phyloP scores from a whole-genome alignment of 169 alveolate species.

The Plasmodium gallinaceum region DNA sequence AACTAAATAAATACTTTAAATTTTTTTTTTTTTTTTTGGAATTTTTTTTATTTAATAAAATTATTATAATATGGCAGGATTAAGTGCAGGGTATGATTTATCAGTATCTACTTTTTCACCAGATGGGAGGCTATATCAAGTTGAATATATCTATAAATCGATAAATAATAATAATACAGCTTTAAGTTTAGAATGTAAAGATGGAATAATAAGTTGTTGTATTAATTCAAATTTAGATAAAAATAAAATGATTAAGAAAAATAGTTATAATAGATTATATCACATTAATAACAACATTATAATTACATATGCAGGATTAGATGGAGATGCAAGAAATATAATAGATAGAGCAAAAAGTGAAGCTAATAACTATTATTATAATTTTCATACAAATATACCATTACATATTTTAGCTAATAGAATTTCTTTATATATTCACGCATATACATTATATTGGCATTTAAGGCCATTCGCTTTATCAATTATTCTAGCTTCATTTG shows the following conservation, averaged over 20 bases:
- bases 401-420: slow-evolving; percentile 94
- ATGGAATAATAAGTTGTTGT: slow-evolving; percentile 92
- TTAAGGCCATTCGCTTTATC: slow-evolving; percentile 96
- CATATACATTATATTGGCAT: slow-evolving; percentile 92
- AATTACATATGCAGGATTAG: slow-evolving; percentile 91
- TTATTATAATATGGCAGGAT: slow-evolving; percentile 87
- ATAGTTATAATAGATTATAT: slow-evolving; percentile 90
- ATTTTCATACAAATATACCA: slow-evolving; percentile 92
- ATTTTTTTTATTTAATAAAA: neutral
- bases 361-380: slow-evolving; percentile 88
- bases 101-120: slow-evolving; percentile 97
- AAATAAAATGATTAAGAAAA: slow-evolving; percentile 78
- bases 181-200: slow-evolving; percentile 91
- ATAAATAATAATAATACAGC: slow-evolving; percentile 94
- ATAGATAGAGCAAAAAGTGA: slow-evolving; percentile 93
- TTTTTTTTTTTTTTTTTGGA: neutral
- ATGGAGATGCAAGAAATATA: slow-evolving; percentile 95
- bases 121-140: slow-evolving; percentile 97
- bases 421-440: slow-evolving; percentile 92
- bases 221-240: slow-evolving; percentile 42
- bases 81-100: slow-evolving; percentile 93
- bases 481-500: slow-evolving; percentile 89
- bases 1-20: neutral
- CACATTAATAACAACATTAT: slow-evolving; percentile 90
- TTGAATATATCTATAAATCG: slow-evolving; percentile 96